Percentiles rank a stretch among this genome's conserved stretches.
These are phyloP conservation scores for Penicillium psychrofluorescens DNA, from an alignment of 495 filamentous ascomycete species.

Conservation along the genomic window DNA sequence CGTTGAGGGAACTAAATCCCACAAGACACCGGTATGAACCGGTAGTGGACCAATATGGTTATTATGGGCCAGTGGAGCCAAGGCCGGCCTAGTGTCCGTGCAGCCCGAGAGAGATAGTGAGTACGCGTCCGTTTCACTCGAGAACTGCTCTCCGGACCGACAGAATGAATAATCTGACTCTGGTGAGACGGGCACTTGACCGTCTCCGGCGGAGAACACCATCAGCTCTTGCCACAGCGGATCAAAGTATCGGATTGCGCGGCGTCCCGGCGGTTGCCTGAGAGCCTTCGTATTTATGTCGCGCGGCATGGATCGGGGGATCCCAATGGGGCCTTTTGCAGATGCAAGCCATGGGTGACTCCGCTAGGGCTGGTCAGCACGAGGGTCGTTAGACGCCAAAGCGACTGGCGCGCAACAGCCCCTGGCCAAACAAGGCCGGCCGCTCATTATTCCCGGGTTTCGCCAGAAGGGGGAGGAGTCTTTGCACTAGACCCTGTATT, in stretches of 20 bases:
- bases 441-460: background rate
- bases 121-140: slow-evolving; percentile 37
- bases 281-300: too few relatives aligned
- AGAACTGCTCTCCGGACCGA: slow-evolving; percentile 1
- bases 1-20: too few relatives aligned
- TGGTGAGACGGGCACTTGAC: background rate
- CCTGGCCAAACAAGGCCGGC: too few relatives aligned
- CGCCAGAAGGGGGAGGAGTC: background rate
- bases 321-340: slow-evolving; percentile 5
- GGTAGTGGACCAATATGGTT: too few relatives aligned
- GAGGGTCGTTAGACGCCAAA: slow-evolving; percentile 20
- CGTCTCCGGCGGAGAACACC: background rate
- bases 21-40: too few relatives aligned
- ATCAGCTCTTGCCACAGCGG: too few relatives aligned
- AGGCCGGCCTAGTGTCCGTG: slow-evolving; percentile 16
- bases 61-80: too few relatives aligned
- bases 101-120: slow-evolving; percentile 23
- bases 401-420: slow-evolving; percentile 13
- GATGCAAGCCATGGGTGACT: background rate
- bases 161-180: too few relatives aligned
- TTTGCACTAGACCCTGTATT: too few relatives aligned
- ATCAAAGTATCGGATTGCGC: slow-evolving; percentile 7
- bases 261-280: background rate
- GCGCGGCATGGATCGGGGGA: background rate
- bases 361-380: slow-evolving; percentile 14